Percentiles rank a stretch among this genome's conserved stretches.
These are phyloP conservation scores for Phytopythium montanum DNA, from an alignment of 352 stramenopile genomes.

Conservation along the genomic window DNA sequence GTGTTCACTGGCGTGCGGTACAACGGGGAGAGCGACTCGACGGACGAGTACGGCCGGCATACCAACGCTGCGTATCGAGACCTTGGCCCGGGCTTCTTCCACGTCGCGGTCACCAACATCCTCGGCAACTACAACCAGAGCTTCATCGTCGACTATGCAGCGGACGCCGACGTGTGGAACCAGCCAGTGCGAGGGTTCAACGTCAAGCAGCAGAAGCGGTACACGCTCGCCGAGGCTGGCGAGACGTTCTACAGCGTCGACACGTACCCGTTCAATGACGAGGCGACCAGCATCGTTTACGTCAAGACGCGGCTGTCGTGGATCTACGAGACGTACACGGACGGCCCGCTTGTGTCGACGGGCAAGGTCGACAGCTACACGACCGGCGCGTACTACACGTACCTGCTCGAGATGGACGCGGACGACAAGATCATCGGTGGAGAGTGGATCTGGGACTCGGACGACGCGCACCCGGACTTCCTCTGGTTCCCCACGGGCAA, in stretches of 20 bases:
- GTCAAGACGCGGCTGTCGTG: conserved; percentile 24
- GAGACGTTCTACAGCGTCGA: conserved; percentile 14
- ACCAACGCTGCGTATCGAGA: conserved; percentile 20
- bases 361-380: conserved; percentile 21
- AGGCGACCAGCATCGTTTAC: conserved; percentile 16
- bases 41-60: conserved; percentile 20
- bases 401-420: conserved; percentile 32
- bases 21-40: conserved; percentile 16
- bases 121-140: conserved; percentile 17
- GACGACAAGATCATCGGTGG: conserved; percentile 32
- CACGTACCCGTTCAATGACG: conserved; percentile 27
- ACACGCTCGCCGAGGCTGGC: conserved; percentile 13
- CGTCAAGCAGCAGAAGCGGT: conserved; percentile 12
- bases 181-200: conserved; percentile 20
- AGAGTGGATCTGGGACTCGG: conserved; percentile 25
- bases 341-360: conserved; percentile 17
- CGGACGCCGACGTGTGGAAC: conserved; percentile 27
- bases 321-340: conserved; percentile 17
- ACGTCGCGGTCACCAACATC: conserved; percentile 27
- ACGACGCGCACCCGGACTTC: conserved; percentile 29
- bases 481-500: conserved; percentile 28
- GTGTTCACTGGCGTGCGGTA: conserved; percentile 27
- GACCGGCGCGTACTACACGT: conserved; percentile 22
- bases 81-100: conserved; percentile 22
- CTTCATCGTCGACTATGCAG: conserved; percentile 25